phyloP scores from a whole-genome alignment of 257 asterid genomes.

The Striga asiatica region DNA sequence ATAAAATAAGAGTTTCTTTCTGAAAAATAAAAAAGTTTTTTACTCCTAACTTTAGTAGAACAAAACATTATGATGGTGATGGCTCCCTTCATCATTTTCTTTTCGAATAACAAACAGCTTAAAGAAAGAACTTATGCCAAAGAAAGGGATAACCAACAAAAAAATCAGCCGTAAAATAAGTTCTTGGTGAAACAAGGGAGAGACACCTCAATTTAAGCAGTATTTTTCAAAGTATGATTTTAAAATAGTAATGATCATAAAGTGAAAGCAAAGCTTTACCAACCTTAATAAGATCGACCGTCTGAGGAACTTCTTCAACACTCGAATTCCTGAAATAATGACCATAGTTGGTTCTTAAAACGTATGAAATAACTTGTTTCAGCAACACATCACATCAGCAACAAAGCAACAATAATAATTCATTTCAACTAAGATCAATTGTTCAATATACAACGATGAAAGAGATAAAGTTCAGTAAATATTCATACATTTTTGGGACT shows the following conservation, averaged over 20 bases:
- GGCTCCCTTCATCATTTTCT: conserved; percentile 2
- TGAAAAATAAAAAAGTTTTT: conserved; percentile 4
- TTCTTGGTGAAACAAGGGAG: no score
- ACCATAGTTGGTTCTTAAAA: conserved; percentile 12
- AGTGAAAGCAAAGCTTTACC: conserved; percentile 8
- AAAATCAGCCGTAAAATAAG: no score
- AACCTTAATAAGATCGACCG: conserved; percentile 52
- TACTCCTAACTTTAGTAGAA: not conserved
- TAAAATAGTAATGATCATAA: not conserved
- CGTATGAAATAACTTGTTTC: not conserved
- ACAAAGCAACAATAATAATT: not conserved
- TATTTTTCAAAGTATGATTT: no score
- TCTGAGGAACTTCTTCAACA: conserved; percentile 38
- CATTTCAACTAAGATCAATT: not conserved
- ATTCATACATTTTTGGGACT: not conserved
- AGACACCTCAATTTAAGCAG: no score
- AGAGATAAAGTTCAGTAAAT: not conserved
- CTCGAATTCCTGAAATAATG: conserved; percentile 50
- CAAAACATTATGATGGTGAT: conserved; percentile 1
- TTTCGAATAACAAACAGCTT: no score
- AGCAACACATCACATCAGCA: not conserved
- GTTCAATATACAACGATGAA: not conserved
- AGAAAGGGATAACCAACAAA: no score
- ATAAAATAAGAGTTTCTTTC: conserved; percentile 11
- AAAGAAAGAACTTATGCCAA: no score